These are phyloP conservation scores for Candida patagonica DNA, from an alignment of 805 yeast species.

Conservation along the genomic window DNA sequence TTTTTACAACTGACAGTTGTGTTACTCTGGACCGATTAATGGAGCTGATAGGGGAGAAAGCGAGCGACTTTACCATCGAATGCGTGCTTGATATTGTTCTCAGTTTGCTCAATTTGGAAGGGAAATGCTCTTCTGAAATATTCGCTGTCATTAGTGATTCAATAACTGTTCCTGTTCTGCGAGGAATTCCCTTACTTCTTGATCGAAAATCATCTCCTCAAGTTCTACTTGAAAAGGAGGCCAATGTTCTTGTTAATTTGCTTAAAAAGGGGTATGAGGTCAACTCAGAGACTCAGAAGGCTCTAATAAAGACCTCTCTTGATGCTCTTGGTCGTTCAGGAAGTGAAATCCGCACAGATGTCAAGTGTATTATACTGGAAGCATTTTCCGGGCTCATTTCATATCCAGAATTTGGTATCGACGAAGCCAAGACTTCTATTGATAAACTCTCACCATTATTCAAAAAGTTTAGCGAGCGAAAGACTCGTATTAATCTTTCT, in stretches of 20 bases:
- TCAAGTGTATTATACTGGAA: slow-evolving; percentile 47
- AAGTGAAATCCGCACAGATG: slow-evolving; percentile 39
- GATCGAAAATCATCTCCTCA: slow-evolving; percentile 7
- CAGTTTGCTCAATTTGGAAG: slow-evolving; percentile 12
- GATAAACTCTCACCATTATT: slow-evolving; percentile 48
- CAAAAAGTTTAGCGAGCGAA: slow-evolving; percentile 46
- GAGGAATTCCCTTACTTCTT: slow-evolving; percentile 16
- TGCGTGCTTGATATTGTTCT: slow-evolving; percentile 42
- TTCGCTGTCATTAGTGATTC: background rate
- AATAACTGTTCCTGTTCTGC: slow-evolving; percentile 26
- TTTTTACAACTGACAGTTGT: slow-evolving; percentile 47
- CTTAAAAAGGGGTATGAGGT: slow-evolving; percentile 49
- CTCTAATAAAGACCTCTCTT: slow-evolving; percentile 48
- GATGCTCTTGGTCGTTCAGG: slow-evolving; percentile 51
- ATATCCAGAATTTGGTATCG: slow-evolving; percentile 21
- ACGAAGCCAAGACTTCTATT: slow-evolving; percentile 28
- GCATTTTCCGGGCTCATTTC: slow-evolving; percentile 48
- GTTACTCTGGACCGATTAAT: slow-evolving; percentile 49
- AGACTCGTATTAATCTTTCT: slow-evolving; percentile 55
- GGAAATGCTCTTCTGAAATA: background rate
- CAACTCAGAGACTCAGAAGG: slow-evolving; percentile 43
- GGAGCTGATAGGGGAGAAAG: slow-evolving; percentile 41
- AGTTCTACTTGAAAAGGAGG: slow-evolving; percentile 17
- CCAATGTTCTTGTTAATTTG: slow-evolving; percentile 17
- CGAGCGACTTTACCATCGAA: slow-evolving; percentile 62